Evolutionary conservation across 768 basidiomycete species (phyloP).

Genomic region (Suillus subaureus): DNA sequence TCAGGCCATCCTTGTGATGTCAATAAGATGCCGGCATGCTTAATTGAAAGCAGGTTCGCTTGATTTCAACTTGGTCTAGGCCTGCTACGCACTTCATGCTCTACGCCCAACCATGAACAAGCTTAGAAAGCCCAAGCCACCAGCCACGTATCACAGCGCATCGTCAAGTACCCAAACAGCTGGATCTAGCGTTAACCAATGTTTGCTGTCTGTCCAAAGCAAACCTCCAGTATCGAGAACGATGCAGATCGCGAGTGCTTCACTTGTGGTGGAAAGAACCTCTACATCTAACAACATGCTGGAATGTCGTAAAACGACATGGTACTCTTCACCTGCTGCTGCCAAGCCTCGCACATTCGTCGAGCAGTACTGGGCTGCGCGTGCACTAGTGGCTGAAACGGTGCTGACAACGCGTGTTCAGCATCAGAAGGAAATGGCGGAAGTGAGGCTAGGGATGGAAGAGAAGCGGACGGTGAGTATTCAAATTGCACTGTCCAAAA

Average conservation of each 20-base stretch:
- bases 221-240: slow-evolving; percentile 28
- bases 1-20: no score
- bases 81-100: neutral
- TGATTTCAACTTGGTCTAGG: neutral
- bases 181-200: neutral
- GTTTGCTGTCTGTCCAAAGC: neutral
- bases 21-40: neutral
- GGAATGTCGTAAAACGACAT: slow-evolving; percentile 15
- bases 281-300: neutral
- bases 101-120: slow-evolving; percentile 23
- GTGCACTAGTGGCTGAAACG: slow-evolving; percentile 67
- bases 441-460: slow-evolving; percentile 43
- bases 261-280: slow-evolving; percentile 7
- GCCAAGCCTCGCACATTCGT: slow-evolving; percentile 29
- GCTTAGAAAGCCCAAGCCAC: slow-evolving; percentile 23
- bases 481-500: neutral
- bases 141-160: slow-evolving; percentile 3
- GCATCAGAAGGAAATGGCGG: slow-evolving; percentile 53
- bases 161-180: slow-evolving; percentile 3
- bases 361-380: slow-evolving; percentile 70
- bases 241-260: slow-evolving; percentile 30
- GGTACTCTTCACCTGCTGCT: slow-evolving; percentile 23
- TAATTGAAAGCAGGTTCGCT: neutral
- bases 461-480: slow-evolving; percentile 48
- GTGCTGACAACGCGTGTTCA: slow-evolving; percentile 49